These are phyloP conservation scores for Amphichorda felina DNA, from an alignment of 2,329 filamentous ascomycete genomes.

Conservation along the genomic window DNA sequence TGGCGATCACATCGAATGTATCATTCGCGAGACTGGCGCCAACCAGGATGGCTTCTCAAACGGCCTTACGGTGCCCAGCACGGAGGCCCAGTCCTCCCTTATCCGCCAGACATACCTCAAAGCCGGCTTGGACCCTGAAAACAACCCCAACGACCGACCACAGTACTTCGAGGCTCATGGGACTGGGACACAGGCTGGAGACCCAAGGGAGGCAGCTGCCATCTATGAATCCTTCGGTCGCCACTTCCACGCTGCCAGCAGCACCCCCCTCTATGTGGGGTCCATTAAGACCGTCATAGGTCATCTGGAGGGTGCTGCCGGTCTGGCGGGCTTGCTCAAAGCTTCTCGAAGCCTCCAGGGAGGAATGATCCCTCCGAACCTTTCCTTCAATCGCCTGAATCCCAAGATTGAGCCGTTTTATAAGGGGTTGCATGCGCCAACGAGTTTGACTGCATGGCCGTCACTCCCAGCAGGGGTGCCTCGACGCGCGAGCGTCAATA, in stretches of 20 bases:
- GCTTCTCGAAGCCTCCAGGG: constrained; percentile 36
- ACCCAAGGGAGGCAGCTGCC: constrained; percentile 13
- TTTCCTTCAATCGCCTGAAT: constrained; percentile 36
- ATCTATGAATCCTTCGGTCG: constrained; percentile 9
- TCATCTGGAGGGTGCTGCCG: constrained; percentile 37
- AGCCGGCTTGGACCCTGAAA: constrained; percentile 18
- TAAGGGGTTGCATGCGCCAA: constrained; percentile 5
- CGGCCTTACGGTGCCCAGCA: constrained; percentile 41
- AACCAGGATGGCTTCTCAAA: constrained; percentile 46
- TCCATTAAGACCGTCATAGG: constrained; percentile 22
- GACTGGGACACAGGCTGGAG: constrained; percentile 21
- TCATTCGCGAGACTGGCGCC: constrained; percentile 33
- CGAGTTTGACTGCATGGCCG: constrained; percentile 5
- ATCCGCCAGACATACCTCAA: constrained; percentile 23
- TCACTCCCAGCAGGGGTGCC: neutral
- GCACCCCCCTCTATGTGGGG: constrained; percentile 13
- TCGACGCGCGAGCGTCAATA: constrained; percentile 11
- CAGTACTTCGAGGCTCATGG: constrained; percentile 27
- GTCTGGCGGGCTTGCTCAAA: constrained; percentile 42
- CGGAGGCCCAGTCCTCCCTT: constrained; percentile 29
- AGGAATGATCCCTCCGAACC: constrained; percentile 35
- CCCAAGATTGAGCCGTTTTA: constrained; percentile 10
- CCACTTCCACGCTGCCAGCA: too few relatives aligned
- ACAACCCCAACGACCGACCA: constrained; percentile 8
- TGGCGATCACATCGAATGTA: constrained; percentile 39